These are phyloP conservation scores for Trichoderma koningii DNA, from an alignment of 2,329 filamentous ascomycete species.

Conservation along the genomic window DNA sequence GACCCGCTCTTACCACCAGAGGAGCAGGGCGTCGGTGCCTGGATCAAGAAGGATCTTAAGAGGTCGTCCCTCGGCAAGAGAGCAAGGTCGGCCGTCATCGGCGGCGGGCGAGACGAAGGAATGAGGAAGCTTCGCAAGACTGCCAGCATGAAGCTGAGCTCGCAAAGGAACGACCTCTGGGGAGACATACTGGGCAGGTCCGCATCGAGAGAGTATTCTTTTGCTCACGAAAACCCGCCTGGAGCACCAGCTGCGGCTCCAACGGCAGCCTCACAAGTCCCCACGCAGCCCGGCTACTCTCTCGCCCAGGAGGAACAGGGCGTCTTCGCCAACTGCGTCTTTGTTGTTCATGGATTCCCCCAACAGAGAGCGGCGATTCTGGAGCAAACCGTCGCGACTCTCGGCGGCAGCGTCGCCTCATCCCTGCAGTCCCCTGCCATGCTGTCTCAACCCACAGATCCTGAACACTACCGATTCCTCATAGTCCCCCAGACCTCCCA, in stretches of 20 bases:
- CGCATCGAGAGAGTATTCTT: conserved; percentile 41
- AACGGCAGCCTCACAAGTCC: conserved; percentile 20
- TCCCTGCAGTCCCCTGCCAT: conserved; percentile 47
- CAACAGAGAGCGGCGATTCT: conserved; percentile 53
- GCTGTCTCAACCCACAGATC: conserved; percentile 34
- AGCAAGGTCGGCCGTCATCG: conserved; percentile 49
- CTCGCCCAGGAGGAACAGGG: conserved; percentile 34
- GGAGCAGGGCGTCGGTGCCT: conserved; percentile 76
- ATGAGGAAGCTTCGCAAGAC: conserved; percentile 83
- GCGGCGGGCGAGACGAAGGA: conserved; percentile 53
- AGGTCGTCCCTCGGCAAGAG: conserved; percentile 60
- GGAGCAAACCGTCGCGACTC: conserved; percentile 49
- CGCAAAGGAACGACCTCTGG: conserved; percentile 85
- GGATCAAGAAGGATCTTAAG: conserved; percentile 56
- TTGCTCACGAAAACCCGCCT: conserved; percentile 34
- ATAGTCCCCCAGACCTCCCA: conserved; percentile 57
- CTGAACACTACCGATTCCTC: conserved; percentile 48
- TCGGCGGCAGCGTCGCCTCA: conserved; percentile 49
- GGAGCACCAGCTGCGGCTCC: background rate
- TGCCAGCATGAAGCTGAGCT: conserved; percentile 79
- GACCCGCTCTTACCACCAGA: conserved; percentile 70
- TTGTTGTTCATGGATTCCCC: conserved; percentile 63
- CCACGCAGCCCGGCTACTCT: conserved; percentile 26
- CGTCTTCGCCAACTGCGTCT: conserved; percentile 59
- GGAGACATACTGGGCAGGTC: conserved; percentile 72